Base-by-base conservation (phyloP, 345 rosid genomes). In the Orychophragmus violaceus region DNA sequence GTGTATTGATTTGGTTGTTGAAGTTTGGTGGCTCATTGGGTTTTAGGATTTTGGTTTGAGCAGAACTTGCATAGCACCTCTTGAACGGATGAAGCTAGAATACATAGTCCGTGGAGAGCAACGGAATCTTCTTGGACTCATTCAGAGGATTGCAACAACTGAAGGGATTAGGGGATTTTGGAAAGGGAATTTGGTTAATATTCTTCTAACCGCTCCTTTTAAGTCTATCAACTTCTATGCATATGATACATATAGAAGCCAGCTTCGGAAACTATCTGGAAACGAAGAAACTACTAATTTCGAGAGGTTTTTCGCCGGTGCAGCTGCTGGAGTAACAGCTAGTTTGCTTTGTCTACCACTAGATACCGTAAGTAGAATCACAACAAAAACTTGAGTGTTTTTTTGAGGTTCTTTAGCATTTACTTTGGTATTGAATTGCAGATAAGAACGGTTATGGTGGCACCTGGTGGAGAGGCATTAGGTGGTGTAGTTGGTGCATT, bases 141-240 rank as follows among this genome's bases (percentile, higher is more conserved):
- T 87, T 35, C 71, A 75, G 67, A n/a, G n/a, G n/a, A 87, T 83
- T 69, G 83, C 94, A 0, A 39, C 65, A 45, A 82, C 82, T 4
- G 90, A 87, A 78, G 88, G 94, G 27, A 29, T 85, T 52, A 75
- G 33, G 78, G 90, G 90, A 1, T 87, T 85, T 70, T 87, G 94
- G 94, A 87, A 81, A 73, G 94, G 94, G 68, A 87, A 87, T 66
- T n/a, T n/a, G n/a, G n/a, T 84, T 59, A 87, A 87, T 76, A 79
- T 87, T 67, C 87, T 87, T 35, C 77, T 87, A 10, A 87, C 89
- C 19, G 93, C 93, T 41, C 93, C 93, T 25, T 87, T 87, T 74
- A 87, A 84, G 62, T 86, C 93, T 2, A 75, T 87, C 72, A 84
- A 87, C 87, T 77, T 87, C 66, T 82, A 65, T 69, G 86, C 93